Conservation (phyloP, 148 eudicot species). For the Heliamphora exappendiculata region DNA sequence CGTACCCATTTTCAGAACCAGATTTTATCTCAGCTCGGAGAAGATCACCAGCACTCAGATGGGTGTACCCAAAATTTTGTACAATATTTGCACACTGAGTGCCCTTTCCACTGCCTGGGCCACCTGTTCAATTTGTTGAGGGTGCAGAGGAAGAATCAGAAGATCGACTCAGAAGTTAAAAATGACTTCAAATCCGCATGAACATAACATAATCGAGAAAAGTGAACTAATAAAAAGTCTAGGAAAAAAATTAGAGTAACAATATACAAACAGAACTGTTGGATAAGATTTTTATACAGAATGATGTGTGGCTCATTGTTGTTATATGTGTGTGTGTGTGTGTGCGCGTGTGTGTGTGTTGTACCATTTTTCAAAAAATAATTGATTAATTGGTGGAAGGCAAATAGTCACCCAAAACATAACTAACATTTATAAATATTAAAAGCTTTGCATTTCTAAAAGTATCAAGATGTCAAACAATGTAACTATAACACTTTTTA, state of each 20-base stretch:
- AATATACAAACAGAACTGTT: no score
- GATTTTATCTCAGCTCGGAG: slow-evolving; percentile 47
- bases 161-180: background rate
- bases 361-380: background rate
- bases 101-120: slow-evolving; percentile 62
- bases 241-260: no score
- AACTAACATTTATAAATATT: no score
- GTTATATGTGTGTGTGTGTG: no score
- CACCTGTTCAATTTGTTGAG: slow-evolving; percentile 35
- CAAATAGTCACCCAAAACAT: no score
- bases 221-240: background rate
- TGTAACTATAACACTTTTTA: background rate
- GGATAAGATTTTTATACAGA: no score
- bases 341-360: no score
- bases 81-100: slow-evolving; percentile 53
- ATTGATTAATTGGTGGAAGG: no score
- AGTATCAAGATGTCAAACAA: background rate
- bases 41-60: slow-evolving; percentile 57
- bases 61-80: slow-evolving; percentile 49
- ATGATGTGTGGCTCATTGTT: no score
- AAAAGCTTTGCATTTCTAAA: no score
- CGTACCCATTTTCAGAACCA: slow-evolving; percentile 59
- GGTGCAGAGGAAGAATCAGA: background rate
- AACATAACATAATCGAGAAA: background rate
- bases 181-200: background rate